Base-by-base conservation (phyloP, 768 basidiomycete species). In the Botryobasidium botryosum region DNA sequence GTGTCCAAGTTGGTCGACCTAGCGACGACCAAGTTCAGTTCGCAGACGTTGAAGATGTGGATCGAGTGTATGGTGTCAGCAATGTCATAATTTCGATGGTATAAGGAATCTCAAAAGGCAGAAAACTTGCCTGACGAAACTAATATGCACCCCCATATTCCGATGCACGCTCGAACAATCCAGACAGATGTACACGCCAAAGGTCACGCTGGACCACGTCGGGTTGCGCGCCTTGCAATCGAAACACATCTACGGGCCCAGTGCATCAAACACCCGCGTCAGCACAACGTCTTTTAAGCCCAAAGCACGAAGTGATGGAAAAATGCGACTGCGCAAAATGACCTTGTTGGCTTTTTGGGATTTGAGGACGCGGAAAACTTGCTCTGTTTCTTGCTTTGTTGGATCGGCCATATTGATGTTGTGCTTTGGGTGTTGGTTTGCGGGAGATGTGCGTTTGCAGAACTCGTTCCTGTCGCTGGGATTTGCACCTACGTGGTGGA, bases 111-210 rank as follows among this genome's bases (percentile, higher is more conserved):
- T 17, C 12, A 20, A 41, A 48, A 45, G 29, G 26, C 24, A 10
- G 41, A 36, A 42, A 7, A 61, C 78, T 54, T 58, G 90, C 87
- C 91, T 68, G 35, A 99, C 92, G 56, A 99, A 99, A 51, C 77
- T 84, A 61, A 99, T 90, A 59, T 99, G 94, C 20, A 97, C 92
- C 54, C 94, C 94, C 76, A 96, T 79, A 60, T 92, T 96, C 43
- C 94, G 70, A 63, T 99, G 94, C 12, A 82, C 66, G 52, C 81
- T 83, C 4, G 92, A 97, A 68, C 94, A 99, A 48, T 99, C 91
- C 26, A 97, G 67, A 58, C 94, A 99, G 57, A 99, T 90, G 63
- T 97, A 97, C 12, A 97, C 78, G 27, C 87, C 92, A 58, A 82
- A 99, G 0, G 88, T 91, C 18, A 94, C 87, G 50, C 86, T 90